These are phyloP conservation scores for Euphorbia pulcherrima DNA, from an alignment of 345 rosid species.

Conservation along the genomic window DNA sequence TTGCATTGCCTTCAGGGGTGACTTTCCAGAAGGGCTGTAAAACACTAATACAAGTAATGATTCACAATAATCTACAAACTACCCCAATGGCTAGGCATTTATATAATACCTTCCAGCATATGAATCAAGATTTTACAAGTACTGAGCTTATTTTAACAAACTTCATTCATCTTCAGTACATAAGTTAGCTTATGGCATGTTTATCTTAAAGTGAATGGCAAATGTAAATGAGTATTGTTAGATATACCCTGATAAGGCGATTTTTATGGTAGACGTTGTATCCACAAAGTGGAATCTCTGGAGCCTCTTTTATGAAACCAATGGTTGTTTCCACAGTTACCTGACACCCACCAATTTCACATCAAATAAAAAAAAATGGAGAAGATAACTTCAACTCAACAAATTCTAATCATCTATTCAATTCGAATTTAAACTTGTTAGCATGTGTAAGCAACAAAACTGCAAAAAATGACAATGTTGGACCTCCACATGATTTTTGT, in stretches of 20 bases:
- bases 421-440: neutral
- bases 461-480: neutral
- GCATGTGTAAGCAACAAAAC: neutral
- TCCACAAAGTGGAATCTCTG: slow-evolving; percentile 49
- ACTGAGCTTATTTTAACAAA: slow-evolving; percentile 1
- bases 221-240: slow-evolving; percentile 1
- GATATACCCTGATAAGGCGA: slow-evolving; percentile 82
- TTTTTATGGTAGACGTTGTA: slow-evolving; percentile 85
- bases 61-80: slow-evolving; percentile 20
- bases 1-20: slow-evolving; percentile 39
- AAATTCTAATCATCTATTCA: neutral
- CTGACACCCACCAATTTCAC: slow-evolving; percentile 32
- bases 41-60: slow-evolving; percentile 23
- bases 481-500: neutral
- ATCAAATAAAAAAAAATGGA: slow-evolving; percentile 3
- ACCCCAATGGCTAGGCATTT: neutral
- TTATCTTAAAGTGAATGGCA: slow-evolving; percentile 10
- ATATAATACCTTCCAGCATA: neutral
- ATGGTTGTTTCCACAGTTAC: slow-evolving; percentile 55
- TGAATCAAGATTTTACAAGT: neutral
- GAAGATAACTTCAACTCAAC: neutral
- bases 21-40: slow-evolving; percentile 97
- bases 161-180: neutral
- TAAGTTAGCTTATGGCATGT: neutral
- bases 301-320: slow-evolving; percentile 77